These are phyloP conservation scores for Monosporascus sp. DNA, from an alignment of 2,329 filamentous ascomycete species.

Conservation along the genomic window DNA sequence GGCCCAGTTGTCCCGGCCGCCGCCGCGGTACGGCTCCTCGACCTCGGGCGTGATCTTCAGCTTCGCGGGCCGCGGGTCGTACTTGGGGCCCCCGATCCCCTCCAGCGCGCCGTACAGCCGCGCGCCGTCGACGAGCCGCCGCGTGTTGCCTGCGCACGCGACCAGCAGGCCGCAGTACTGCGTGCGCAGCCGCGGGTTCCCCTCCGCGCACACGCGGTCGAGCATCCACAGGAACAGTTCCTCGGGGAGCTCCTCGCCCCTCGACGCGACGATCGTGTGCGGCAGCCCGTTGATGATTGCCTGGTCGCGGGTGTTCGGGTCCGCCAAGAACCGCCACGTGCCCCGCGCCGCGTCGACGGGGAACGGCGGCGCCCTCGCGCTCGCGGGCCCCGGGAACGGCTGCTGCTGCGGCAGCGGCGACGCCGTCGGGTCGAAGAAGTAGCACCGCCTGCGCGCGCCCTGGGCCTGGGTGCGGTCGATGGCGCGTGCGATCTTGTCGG, in stretches of 20 bases:
- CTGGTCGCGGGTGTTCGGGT: conserved; percentile 48
- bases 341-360: conserved; percentile 32
- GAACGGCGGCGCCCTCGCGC: conserved; percentile 24
- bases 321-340: conserved; percentile 43
- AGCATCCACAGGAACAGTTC: conserved; percentile 64
- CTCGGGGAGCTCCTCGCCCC: conserved; percentile 48
- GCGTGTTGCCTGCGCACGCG: conserved; percentile 37
- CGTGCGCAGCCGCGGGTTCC: conserved; percentile 47
- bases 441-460: conserved; percentile 34
- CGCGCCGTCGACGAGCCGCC: conserved; percentile 39
- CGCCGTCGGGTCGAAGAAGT: conserved; percentile 42
- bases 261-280: conserved; percentile 41
- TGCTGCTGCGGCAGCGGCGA: conserved; percentile 17
- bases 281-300: conserved; percentile 59
- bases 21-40: conserved; percentile 26
- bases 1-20: conserved; percentile 40
- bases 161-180: conserved; percentile 56
- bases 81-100: conserved; percentile 50
- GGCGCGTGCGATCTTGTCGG: conserved; percentile 34
- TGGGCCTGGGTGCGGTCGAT: conserved; percentile 44
- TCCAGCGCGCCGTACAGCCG: conserved; percentile 50
- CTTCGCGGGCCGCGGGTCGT: conserved; percentile 29
- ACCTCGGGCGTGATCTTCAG: conserved; percentile 20
- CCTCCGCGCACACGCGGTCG: conserved; percentile 51
- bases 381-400: too few relatives aligned